Percentiles rank a stretch among this genome's conserved stretches.
phyloP scores from a whole-genome alignment of 768 basidiomycete genomes.

The Podaxis sp. region DNA sequence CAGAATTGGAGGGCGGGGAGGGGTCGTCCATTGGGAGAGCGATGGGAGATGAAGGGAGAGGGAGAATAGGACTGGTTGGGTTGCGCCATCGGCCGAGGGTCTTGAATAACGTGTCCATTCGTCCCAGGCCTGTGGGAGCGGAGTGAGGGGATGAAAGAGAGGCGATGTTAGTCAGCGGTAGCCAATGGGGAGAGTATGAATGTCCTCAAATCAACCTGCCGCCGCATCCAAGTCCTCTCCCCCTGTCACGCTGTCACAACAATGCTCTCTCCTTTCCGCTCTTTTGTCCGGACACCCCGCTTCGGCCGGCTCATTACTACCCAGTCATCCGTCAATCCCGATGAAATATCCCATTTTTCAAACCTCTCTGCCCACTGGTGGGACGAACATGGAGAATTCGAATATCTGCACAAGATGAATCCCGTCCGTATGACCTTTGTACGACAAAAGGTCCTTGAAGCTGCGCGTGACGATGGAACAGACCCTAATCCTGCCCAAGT shows the following conservation, averaged over 20 bases:
- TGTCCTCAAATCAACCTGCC: not conserved
- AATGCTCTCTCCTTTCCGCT: conserved; percentile 14
- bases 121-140: conserved; percentile 17
- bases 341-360: conserved; percentile 89
- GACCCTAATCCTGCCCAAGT: conserved; percentile 32
- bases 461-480: conserved; percentile 53
- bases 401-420: conserved; percentile 92
- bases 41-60: conserved; percentile 15
- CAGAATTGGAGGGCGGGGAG: conserved; percentile 29
- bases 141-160: conserved; percentile 1
- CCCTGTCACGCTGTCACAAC: conserved; percentile 6
- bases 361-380: conserved; percentile 91
- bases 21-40: conserved; percentile 23
- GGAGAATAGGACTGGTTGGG: not conserved
- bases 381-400: conserved; percentile 92
- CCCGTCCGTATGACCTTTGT: conserved; percentile 84
- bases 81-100: conserved; percentile 10
- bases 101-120: conserved; percentile 15
- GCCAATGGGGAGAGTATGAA: not conserved
- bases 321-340: conserved; percentile 56
- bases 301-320: conserved; percentile 10
- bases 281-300: conserved; percentile 7
- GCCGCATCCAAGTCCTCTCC: not conserved
- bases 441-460: conserved; percentile 69
- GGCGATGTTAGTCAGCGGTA: not conserved